Conservation (phyloP, 345 rosid species). For the Mercurialis annua region DNA sequence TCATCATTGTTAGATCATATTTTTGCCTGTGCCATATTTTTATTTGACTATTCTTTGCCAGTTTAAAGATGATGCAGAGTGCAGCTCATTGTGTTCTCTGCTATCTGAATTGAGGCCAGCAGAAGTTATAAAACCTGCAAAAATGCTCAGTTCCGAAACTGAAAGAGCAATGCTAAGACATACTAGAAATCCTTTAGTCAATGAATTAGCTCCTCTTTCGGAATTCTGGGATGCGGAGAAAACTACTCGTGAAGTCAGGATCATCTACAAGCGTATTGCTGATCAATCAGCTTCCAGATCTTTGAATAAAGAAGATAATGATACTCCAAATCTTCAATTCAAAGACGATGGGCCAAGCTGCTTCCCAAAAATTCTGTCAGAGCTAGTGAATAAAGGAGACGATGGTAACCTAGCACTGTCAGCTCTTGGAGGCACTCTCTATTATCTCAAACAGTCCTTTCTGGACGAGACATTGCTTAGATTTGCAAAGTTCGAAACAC, state of each 20-base stretch:
- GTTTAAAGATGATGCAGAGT: slow-evolving; percentile 81
- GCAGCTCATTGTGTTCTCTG: slow-evolving; percentile 69
- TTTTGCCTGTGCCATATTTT: not conserved
- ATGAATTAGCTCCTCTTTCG: slow-evolving; percentile 63
- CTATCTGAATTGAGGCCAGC: slow-evolving; percentile 89
- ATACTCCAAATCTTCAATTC: slow-evolving; percentile 22
- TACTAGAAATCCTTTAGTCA: slow-evolving; percentile 82
- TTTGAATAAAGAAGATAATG: slow-evolving; percentile 31
- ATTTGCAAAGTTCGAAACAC: slow-evolving; percentile 80
- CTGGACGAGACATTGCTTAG: slow-evolving; percentile 85
- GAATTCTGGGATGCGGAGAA: slow-evolving; percentile 93
- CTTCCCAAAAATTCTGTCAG: slow-evolving; percentile 57
- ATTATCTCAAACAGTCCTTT: slow-evolving; percentile 84
- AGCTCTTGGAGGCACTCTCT: slow-evolving; percentile 92
- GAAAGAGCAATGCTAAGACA: slow-evolving; percentile 73
- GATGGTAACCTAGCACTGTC: slow-evolving; percentile 70
- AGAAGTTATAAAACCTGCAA: slow-evolving; percentile 86
- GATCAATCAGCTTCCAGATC: slow-evolving; percentile 39
- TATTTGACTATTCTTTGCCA: slow-evolving; percentile 31
- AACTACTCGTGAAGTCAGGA: slow-evolving; percentile 60
- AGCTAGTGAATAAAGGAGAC: slow-evolving; percentile 51
- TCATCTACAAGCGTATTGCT: slow-evolving; percentile 40
- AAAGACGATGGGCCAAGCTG: slow-evolving; percentile 28
- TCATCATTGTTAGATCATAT: not conserved
- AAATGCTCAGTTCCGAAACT: slow-evolving; percentile 61